Base-by-base conservation (phyloP, 2,329 filamentous ascomycete genomes). In the Penicillium fuscoglaucum region DNA sequence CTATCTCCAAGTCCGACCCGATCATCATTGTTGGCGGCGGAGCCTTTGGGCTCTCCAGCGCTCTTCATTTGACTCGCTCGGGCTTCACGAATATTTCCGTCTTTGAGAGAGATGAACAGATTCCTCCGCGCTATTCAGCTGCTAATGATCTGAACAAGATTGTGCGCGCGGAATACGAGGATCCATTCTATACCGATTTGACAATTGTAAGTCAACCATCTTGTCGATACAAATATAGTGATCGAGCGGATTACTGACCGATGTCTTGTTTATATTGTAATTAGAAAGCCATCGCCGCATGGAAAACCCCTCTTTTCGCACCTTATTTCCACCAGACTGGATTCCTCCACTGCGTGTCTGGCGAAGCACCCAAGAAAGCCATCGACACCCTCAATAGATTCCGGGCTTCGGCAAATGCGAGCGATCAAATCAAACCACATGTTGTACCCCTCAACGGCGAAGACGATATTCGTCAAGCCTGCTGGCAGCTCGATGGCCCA, bases 121-220 rank as follows among this genome's bases (percentile, higher is more conserved):
- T 81, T 3, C 83, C 83, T 0, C 80, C 82, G 1, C 71, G 72
- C 5, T 79, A 71, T 65, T 85, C 84, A 0, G 85, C 83, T 0
- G 84, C 79, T 21, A 84, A 84, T 58, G 83, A 87, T 61, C 67
- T 87, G 28, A 87, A 87, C 68, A 87, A 87, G 69, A 86, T 87
- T 55, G 75, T 87, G 37, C 78, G 84, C 2, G 82, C 80, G 5
- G 83, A 86, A 61, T 86, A 86, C 58, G 82, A 84, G 60, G 82
- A 85, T 58, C 74, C 76, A 0, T 84, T 83, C 55, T 86, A 87
- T 58, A 82, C 82, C 0, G 75, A 83, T 2, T 66, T 85, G 44
- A 79, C 83, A 1, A 71, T 84, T 54, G 82, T 82, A 70, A 58
- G 76, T 63, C 28, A 4, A 4, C 13, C 21, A 45, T 48, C 17